Evolutionary conservation across 139 green algal genomes (phyloP).

Genomic region (Chlamydomonas applanata): DNA sequence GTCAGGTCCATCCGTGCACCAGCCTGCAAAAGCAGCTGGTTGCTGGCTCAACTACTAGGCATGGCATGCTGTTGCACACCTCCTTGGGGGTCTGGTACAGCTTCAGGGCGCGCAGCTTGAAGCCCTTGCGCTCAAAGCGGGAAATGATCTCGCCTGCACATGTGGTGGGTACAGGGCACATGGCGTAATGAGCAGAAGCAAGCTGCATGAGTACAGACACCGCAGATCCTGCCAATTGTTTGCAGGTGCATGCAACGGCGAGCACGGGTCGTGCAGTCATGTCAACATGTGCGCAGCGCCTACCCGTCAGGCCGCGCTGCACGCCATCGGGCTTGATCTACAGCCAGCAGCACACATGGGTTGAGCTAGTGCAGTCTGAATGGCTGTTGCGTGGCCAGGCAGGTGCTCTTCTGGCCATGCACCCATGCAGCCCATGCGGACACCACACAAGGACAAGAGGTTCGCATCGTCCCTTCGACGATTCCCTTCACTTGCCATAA

Average conservation of each 20-base stretch:
- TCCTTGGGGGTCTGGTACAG: conserved; percentile 74
- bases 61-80: too few relatives aligned
- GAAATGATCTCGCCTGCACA: conserved; percentile 82
- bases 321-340: conserved; percentile 97
- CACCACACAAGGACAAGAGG: conserved; percentile 51
- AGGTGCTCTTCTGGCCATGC: too few relatives aligned
- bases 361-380: background rate
- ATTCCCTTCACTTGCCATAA: conserved; percentile 91
- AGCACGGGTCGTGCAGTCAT: conserved; percentile 80
- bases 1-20: too few relatives aligned
- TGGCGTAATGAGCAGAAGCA: background rate
- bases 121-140: conserved; percentile 86
- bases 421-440: background rate
- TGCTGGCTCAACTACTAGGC: too few relatives aligned
- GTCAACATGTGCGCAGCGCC: background rate
- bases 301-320: conserved; percentile 82
- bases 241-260: conserved; percentile 34
- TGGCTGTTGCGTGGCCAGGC: too few relatives aligned
- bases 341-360: background rate
- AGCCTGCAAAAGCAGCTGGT: too few relatives aligned
- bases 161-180: conserved; percentile 46
- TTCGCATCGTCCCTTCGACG: too few relatives aligned
- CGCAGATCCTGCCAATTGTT: background rate
- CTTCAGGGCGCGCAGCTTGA: conserved; percentile 83
- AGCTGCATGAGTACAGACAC: background rate